phyloP scores from a whole-genome alignment of 2,329 filamentous ascomycete genomes.

The Tolypocladium guangdongense region DNA sequence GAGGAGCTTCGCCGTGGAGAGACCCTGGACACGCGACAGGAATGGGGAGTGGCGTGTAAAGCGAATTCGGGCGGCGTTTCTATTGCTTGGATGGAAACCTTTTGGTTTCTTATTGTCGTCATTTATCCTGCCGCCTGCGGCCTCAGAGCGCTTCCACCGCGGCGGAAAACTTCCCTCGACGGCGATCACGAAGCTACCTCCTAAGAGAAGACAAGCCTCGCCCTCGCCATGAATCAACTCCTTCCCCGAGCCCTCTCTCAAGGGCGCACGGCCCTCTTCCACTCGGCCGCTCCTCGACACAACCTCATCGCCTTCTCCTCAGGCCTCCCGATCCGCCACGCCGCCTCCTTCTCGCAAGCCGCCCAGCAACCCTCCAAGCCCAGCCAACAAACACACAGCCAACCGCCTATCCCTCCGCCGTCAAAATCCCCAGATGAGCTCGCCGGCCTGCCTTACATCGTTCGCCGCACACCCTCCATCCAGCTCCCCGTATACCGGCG shows the following conservation, averaged over 20 bases:
- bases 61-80: neutral
- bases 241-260: conserved; percentile 12
- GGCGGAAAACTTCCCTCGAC: neutral
- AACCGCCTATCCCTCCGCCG: conserved; percentile 16
- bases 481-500: conserved; percentile 70
- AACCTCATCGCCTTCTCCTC: conserved; percentile 4
- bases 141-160: neutral
- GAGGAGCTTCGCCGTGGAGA: neutral
- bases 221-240: conserved; percentile 15
- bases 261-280: conserved; percentile 9
- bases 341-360: conserved; percentile 11
- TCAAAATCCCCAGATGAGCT: conserved; percentile 20
- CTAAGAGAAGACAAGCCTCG: neutral
- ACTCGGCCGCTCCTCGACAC: conserved; percentile 2
- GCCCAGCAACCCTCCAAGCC: conserved; percentile 6
- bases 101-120: too few relatives aligned
- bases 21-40: neutral
- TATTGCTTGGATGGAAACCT: neutral
- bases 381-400: conserved; percentile 13
- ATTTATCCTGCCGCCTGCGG: neutral
- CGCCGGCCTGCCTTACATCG: conserved; percentile 45
- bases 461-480: conserved; percentile 59
- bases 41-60: neutral
- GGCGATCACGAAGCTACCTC: neutral
- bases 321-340: conserved; percentile 8